Percentiles rank a stretch among this genome's conserved stretches.
Evolutionary conservation across 805 yeast species (phyloP).

Genomic region (Candida golubevii): DNA sequence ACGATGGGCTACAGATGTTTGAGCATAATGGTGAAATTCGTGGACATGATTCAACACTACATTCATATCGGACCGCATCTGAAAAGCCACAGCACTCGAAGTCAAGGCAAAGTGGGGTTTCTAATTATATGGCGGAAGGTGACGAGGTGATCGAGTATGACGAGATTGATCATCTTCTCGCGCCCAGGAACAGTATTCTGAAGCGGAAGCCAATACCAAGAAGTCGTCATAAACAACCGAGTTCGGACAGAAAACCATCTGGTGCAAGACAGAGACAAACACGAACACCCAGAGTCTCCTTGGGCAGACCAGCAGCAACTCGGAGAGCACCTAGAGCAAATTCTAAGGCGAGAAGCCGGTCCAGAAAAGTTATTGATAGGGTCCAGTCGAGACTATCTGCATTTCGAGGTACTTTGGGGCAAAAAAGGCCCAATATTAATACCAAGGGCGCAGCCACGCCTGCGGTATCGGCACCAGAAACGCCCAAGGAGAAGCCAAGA

Average conservation of each 20-base stretch:
- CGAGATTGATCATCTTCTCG: conserved; percentile 10
- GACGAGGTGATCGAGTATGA: conserved; percentile 8
- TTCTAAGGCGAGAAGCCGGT: too few relatives aligned
- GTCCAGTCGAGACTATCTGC: too few relatives aligned
- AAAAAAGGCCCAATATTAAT: neutral
- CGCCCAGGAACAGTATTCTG: neutral
- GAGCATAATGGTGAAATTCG: neutral
- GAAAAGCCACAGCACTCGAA: neutral
- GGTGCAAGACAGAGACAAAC: neutral
- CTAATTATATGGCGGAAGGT: neutral
- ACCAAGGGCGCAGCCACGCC: neutral
- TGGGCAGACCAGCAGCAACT: neutral
- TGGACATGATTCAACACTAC: neutral
- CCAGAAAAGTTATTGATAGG: too few relatives aligned
- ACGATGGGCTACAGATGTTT: neutral
- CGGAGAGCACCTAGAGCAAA: neutral
- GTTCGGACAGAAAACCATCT: too few relatives aligned
- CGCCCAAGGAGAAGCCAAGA: neutral
- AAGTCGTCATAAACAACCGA: neutral
- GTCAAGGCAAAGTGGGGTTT: neutral
- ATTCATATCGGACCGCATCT: neutral
- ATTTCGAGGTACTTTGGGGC: neutral
- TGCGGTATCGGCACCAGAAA: too few relatives aligned
- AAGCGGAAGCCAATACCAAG: neutral
- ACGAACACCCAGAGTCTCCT: neutral